Evolutionary conservation across 2,329 filamentous ascomycete genomes (phyloP), one percentile per base, ranked within the genome.

Genomic region (Chaetoscypha palmicola): DNA sequence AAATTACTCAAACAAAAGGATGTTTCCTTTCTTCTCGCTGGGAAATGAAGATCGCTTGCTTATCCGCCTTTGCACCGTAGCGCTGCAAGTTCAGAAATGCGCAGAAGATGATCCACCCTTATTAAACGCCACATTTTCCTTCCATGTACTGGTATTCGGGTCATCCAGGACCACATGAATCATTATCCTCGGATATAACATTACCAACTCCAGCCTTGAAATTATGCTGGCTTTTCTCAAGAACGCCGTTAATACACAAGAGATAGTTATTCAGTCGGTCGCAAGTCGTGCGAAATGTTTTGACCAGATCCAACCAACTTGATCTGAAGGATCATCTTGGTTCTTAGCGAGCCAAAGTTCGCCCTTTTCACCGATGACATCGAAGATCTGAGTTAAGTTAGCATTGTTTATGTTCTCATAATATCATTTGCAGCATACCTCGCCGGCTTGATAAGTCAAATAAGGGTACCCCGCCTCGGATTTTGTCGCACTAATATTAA

Each of bases 331-430:
- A 64, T 98, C 92, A 60, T 98, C 92, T 67, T 98, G 92, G 62
- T 98, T 98, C 65, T 88, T 88, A 41, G 92, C 92, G 45, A 98
- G 79, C 92, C 92, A 98, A 38, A 97, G 75, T 69, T 98, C 92
- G 51, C 92, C 92, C 64, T 96, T 96, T 65, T 96, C 90, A 22
- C 84, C 92, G 60, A 98, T 88, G 41, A 98, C 84, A 67, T 91
- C 86, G 59, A 91, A 91, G 51, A 91, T 86, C 77, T 83, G 52
- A 16, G 31, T 4, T 17, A 19, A 12, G n/a, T 51, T 38, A 52
- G 40, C 16, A 46, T 48, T 39, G 46, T 38, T 39, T 11, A 4
- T n/a, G n/a, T n/a, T n/a, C n/a, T n/a, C n/a, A n/a, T n/a, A n/a
- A n/a, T n/a, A n/a, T n/a, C 5, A 24, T 9, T 24, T 10, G 28